A percentile compares a stretch with the other conserved stretches of the same genome.
These are phyloP conservation scores for Diutina pseudorugosa DNA, from an alignment of 1,139 yeast genomes.

Conservation along the genomic window DNA sequence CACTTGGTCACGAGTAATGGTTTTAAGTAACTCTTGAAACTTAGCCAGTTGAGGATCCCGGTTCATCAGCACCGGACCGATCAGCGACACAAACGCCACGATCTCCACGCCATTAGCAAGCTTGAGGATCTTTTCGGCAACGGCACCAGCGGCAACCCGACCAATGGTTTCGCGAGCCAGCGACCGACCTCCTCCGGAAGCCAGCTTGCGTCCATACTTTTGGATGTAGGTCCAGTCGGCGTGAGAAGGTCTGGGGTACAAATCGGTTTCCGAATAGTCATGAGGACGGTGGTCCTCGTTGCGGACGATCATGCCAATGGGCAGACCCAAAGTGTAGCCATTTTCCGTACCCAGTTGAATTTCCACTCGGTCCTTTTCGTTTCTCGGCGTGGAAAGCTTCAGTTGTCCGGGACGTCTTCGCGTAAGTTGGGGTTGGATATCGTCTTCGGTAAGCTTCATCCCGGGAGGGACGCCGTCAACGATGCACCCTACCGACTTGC, in stretches of 20 bases:
- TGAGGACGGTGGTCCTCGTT: constrained; percentile 96
- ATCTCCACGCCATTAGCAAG: constrained; percentile 80
- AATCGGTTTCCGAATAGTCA: constrained; percentile 89
- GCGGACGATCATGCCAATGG: constrained; percentile 83
- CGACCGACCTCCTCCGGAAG: constrained; percentile 96
- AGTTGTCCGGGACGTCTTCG: constrained; percentile 98
- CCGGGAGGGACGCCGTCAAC: constrained; percentile 99
- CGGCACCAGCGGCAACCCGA: constrained; percentile 97
- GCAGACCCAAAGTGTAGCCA: constrained; percentile 88
- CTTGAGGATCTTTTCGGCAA: constrained; percentile 81
- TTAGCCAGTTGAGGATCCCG: constrained; percentile 55
- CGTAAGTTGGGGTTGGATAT: constrained; percentile 88
- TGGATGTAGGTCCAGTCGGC: constrained; percentile 90
- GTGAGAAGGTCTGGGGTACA: constrained; percentile 95
- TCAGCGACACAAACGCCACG: constrained; percentile 90
- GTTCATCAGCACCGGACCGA: constrained; percentile 68
- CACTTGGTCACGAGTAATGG: constrained; percentile 78
- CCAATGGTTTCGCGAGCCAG: constrained; percentile 98
- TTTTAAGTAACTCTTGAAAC: constrained; percentile 55
- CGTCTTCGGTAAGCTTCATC: constrained; percentile 68
- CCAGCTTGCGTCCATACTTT: constrained; percentile 86
- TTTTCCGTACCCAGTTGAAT: constrained; percentile 93
- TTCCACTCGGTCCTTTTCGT: constrained; percentile 84
- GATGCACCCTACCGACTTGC: constrained; percentile 96
- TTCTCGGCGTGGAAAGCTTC: constrained; percentile 84